Evolutionary conservation across 306 rosid species (phyloP), one percentile per base, ranked within the genome.

Genomic region (Trichosanthes truncata): DNA sequence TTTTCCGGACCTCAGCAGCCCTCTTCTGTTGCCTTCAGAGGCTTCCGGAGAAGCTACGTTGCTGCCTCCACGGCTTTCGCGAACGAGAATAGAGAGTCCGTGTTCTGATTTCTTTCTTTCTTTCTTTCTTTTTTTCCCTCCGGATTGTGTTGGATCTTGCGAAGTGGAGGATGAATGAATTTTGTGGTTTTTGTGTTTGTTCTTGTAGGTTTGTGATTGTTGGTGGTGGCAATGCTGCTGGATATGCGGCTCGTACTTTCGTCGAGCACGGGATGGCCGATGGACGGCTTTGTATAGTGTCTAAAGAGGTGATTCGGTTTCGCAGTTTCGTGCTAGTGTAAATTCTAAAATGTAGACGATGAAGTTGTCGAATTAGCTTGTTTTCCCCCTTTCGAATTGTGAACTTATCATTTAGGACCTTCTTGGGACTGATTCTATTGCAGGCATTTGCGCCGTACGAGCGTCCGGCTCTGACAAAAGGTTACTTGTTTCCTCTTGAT

Each of bases 181-280:
- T 57, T 46, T 57, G 31, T 49, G 21, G 52, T 20, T 65, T 67
- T 45, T 80, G 63, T 9, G 26, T 14, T 23, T 14, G 25, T 61
- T 10, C 7, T 43, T 78, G 63, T 80, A 94, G 98, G 91, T 92
- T 82, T 88, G 98, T 94, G 87, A 94, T 94, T 9, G 98, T 94
- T 78, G 98, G 98, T 6, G 97, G 98, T 14, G 97, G 98, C 71
- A 94, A 94, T 85, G 86, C 98, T 5, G 98, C 98, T 10, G 98
- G 98, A 14, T 94, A 94, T 67, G 97, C 98, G 0, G 97, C 97
- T 67, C 89, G 95, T 71, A 87, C 92, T 82, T 94, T 94, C 83
- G 98, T 94, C 51, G 97, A 94, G 52, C 93, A 91, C 51, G 98
- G 97, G 67, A 73, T 92, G 90, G 97, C 98, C n/a, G 88, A 94